Percentiles rank a stretch among this genome's conserved stretches.
These are phyloP conservation scores for Ustilago nuda DNA, from an alignment of 1,284 basidiomycete genomes.

Conservation along the genomic window DNA sequence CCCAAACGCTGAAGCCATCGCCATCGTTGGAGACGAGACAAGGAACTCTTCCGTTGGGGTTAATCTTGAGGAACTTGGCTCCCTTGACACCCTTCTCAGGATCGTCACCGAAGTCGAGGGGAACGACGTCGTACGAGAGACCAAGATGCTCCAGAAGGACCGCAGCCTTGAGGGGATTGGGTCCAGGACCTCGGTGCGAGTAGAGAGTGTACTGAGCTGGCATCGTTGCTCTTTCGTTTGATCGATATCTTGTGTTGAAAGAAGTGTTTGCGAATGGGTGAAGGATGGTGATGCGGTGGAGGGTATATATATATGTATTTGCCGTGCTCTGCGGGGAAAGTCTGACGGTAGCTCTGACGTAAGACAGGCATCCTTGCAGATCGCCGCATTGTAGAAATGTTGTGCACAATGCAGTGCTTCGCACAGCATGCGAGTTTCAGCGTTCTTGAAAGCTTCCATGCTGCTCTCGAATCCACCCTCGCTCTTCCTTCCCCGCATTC, in stretches of 20 bases:
- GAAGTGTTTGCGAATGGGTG: too few relatives aligned
- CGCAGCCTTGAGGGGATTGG: slow-evolving; percentile 63
- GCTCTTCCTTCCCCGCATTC: too few relatives aligned
- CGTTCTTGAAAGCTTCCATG: neutral
- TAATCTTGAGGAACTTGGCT: slow-evolving; percentile 56
- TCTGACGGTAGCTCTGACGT: neutral
- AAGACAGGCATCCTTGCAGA: neutral
- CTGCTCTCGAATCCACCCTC: neutral
- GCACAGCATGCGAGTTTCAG: neutral
- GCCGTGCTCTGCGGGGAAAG: neutral
- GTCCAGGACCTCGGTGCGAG: slow-evolving; percentile 56
- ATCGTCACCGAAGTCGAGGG: slow-evolving; percentile 58
- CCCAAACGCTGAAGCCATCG: slow-evolving; percentile 58
- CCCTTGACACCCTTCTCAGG: slow-evolving; percentile 62
- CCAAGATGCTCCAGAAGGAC: slow-evolving; percentile 62
- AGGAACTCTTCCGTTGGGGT: slow-evolving; percentile 62
- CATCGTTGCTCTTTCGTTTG: slow-evolving; percentile 8
- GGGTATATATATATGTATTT: neutral
- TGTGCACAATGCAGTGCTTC: neutral
- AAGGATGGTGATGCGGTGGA: neutral
- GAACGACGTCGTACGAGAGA: slow-evolving; percentile 54
- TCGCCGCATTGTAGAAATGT: neutral
- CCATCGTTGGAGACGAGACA: slow-evolving; percentile 61
- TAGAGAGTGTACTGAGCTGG: slow-evolving; percentile 61
- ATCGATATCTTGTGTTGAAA: neutral